Conservation (phyloP, 352 stramenopile species). For the Phytophthora meadii region DNA sequence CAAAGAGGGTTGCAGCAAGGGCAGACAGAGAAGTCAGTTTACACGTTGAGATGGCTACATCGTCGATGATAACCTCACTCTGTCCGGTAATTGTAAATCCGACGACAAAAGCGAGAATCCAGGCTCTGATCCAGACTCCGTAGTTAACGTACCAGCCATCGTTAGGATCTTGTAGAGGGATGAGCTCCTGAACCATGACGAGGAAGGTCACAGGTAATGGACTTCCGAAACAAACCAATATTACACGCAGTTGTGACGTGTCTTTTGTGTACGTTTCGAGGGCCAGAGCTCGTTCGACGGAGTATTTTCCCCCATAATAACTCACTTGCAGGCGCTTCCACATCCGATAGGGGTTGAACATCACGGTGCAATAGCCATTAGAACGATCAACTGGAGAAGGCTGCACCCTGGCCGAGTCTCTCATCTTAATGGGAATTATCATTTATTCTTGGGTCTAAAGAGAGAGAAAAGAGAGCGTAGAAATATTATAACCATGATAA, state of each 20-base stretch:
- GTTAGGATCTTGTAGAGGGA: conserved; percentile 9
- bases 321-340: conserved; percentile 18
- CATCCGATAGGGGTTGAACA: not conserved
- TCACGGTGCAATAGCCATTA: too few species aligned
- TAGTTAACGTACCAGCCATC: conserved; percentile 12
- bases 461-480: too few species aligned
- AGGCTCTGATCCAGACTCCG: conserved; percentile 9
- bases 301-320: conserved; percentile 18
- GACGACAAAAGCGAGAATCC: not conserved
- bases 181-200: conserved; percentile 2
- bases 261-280: conserved; percentile 13
- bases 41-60: not conserved
- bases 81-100: conserved; percentile 1
- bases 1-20: not conserved
- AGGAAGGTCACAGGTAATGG: conserved; percentile 11
- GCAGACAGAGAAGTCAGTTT: not conserved
- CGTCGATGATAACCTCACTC: not conserved
- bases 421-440: too few species aligned
- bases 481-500: too few species aligned
- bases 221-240: conserved; percentile 11
- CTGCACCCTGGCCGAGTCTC: too few species aligned
- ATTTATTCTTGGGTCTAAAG: too few species aligned
- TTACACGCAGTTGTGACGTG: not conserved
- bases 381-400: too few species aligned
- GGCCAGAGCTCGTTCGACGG: conserved; percentile 6